phyloP scores from a whole-genome alignment of 306 rosid genomes.

The Lagenaria siceraria region DNA sequence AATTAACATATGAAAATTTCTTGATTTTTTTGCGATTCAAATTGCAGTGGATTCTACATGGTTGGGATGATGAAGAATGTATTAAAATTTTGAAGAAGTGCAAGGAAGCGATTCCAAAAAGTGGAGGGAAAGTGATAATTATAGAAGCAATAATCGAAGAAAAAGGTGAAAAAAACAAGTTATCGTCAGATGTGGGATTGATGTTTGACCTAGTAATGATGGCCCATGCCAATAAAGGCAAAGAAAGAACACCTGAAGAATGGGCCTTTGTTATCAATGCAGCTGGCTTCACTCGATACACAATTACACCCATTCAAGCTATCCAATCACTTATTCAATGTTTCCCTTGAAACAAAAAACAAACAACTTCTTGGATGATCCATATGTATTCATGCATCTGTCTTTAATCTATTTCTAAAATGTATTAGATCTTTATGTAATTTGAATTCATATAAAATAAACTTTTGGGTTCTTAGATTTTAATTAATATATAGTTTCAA shows the following conservation, averaged over 20 bases:
- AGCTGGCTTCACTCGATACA: conserved; percentile 34
- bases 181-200: conserved; percentile 28
- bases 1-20: no score
- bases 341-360: no score
- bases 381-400: no score
- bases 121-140: not conserved
- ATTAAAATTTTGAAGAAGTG: not conserved
- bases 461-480: no score
- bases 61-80: not conserved
- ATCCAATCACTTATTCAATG: conserved; percentile 18
- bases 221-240: conserved; percentile 42
- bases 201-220: conserved; percentile 52
- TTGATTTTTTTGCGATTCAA: no score
- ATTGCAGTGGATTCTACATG: not conserved
- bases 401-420: no score
- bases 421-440: no score
- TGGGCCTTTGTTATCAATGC: conserved; percentile 39
- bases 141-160: not conserved
- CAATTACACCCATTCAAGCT: conserved; percentile 12
- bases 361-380: no score
- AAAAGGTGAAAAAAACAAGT: not conserved
- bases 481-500: no score
- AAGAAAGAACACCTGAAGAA: conserved; percentile 23
- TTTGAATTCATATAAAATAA: no score
- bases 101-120: not conserved